A percentile compares a stretch with the other conserved stretches of the same genome.
Evolutionary conservation across 2,329 filamentous ascomycete genomes (phyloP).

Genomic region (Scopulariopsis brevicaulis): DNA sequence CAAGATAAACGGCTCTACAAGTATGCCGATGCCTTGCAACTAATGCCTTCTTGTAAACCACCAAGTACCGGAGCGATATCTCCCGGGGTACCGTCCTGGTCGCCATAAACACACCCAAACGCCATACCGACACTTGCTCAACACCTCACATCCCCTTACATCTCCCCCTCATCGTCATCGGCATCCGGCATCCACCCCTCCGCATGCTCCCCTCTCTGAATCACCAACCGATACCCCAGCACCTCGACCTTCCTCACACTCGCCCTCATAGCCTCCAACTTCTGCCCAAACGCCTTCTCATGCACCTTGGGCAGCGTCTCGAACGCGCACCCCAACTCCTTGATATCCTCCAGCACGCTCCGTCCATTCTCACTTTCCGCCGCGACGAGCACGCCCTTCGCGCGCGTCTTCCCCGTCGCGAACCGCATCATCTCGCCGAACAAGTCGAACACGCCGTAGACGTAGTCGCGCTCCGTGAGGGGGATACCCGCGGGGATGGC

Average conservation of each 20-base stretch:
- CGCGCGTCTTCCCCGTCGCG: constrained; percentile 69
- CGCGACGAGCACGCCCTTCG: constrained; percentile 50
- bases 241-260: constrained; percentile 93
- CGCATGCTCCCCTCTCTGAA: constrained; percentile 79
- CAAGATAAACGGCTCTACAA: neutral
- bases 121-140: neutral
- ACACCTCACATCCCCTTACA: neutral
- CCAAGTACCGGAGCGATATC: neutral
- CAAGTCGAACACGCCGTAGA: constrained; percentile 85
- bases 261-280: constrained; percentile 74
- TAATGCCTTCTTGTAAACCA: neutral
- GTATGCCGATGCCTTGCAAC: neutral
- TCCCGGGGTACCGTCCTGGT: neutral
- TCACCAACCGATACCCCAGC: constrained; percentile 75
- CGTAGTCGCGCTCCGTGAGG: constrained; percentile 73
- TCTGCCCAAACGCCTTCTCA: constrained; percentile 54
- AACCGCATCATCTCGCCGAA: constrained; percentile 97
- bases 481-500: constrained; percentile 41
- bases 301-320: constrained; percentile 57
- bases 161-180: constrained; percentile 7
- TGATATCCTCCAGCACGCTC: constrained; percentile 70
- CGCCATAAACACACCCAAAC: neutral
- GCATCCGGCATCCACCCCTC: constrained; percentile 87
- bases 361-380: constrained; percentile 16
- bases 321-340: constrained; percentile 63